Percentiles rank a stretch among this genome's conserved stretches.
phyloP scores from a whole-genome alignment of 2,329 filamentous ascomycete species.

The Ustilaginoidea virens region DNA sequence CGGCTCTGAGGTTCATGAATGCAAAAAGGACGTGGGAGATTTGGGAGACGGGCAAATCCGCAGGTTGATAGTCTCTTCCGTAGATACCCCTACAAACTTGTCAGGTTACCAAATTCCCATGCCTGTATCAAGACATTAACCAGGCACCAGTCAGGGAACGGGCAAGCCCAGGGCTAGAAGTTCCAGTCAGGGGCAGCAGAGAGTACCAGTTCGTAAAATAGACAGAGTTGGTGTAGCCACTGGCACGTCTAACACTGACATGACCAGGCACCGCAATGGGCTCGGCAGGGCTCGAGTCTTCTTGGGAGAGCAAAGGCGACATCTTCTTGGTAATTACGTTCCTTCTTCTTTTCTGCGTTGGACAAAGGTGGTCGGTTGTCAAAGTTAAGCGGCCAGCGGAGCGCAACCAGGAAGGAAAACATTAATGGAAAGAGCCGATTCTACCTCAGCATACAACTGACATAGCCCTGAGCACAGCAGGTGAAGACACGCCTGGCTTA shows the following conservation, averaged over 20 bases:
- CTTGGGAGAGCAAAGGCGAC: constrained; percentile 11
- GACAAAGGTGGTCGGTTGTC: too few species aligned
- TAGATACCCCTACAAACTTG: constrained; percentile 48
- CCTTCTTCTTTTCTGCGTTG: too few species aligned
- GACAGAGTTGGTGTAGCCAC: constrained; percentile 21
- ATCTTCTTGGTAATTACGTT: too few species aligned
- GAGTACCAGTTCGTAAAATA: constrained; percentile 35
- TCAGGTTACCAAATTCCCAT: constrained; percentile 1
- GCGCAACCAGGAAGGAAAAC: too few species aligned
- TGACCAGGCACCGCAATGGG: constrained; percentile 6
- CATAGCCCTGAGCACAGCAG: too few species aligned
- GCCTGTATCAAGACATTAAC: not conserved
- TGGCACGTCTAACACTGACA: constrained; percentile 8
- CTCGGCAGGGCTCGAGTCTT: constrained; percentile 9
- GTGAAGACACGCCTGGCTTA: too few species aligned
- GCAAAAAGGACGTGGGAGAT: constrained; percentile 68
- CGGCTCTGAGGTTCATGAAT: constrained; percentile 59
- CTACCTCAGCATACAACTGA: too few species aligned
- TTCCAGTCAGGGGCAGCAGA: not conserved
- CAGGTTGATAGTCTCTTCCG: constrained; percentile 55
- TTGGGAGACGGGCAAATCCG: constrained; percentile 51
- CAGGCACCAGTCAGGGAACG: too few species aligned
- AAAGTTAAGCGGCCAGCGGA: too few species aligned
- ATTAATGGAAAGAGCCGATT: too few species aligned
- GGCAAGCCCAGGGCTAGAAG: not conserved